A percentile compares a stretch with the other conserved stretches of the same genome.
Evolutionary conservation across 176 grass and related monocot genomes (phyloP).

Genomic region (Pharus latifolius): DNA sequence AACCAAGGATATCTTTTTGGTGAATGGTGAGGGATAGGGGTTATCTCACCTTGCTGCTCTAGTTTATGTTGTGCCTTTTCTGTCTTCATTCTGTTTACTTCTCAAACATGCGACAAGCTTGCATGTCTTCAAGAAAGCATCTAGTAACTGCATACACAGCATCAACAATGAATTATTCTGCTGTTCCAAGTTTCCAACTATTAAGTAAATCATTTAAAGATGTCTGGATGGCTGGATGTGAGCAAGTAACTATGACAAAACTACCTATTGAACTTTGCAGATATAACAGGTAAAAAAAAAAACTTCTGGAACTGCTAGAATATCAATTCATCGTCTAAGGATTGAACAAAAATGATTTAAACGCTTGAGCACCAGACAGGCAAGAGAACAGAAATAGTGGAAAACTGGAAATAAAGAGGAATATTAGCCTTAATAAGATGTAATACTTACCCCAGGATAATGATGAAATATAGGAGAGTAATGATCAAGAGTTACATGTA

Average conservation of each 20-base stretch:
- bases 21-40: not conserved
- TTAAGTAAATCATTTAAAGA: not conserved
- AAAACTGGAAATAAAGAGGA: not conserved
- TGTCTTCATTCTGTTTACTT: conserved; percentile 33
- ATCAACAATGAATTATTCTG: not conserved
- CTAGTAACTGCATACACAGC: conserved; percentile 51
- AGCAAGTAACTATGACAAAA: no score
- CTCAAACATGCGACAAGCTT: conserved; percentile 57
- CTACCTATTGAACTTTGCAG: not conserved
- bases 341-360: no score
- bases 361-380: not conserved
- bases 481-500: conserved; percentile 75
- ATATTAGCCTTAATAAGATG: not conserved
- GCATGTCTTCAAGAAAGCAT: conserved; percentile 76
- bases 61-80: conserved; percentile 5
- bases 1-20: not conserved
- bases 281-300: not conserved
- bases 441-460: conserved; percentile 60
- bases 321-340: not conserved
- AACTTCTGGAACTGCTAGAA: not conserved
- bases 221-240: not conserved
- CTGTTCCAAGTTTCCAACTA: not conserved
- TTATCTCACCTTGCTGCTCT: conserved; percentile 10
- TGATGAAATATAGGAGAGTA: conserved; percentile 81
- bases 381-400: not conserved